A percentile compares a stretch with the other conserved stretches of the same genome.
These are phyloP conservation scores for Elsinoe fawcettii DNA, from an alignment of 2,329 filamentous ascomycete genomes.

Conservation along the genomic window DNA sequence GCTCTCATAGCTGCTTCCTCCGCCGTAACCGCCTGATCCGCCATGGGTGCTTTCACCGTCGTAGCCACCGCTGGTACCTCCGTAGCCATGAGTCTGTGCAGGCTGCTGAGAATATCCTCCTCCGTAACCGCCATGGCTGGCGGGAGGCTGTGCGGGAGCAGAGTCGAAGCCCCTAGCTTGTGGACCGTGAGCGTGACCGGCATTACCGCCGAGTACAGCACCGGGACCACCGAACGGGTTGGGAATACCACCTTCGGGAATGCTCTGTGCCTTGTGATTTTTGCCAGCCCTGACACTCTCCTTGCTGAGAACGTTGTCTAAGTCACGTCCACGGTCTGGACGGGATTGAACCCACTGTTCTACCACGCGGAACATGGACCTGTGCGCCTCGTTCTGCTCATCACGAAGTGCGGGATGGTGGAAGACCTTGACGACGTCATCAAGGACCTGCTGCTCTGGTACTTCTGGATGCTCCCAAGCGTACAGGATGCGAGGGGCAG, in stretches of 20 bases:
- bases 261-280: conserved; percentile 54
- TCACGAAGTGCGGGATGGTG: conserved; percentile 83
- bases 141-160: neutral
- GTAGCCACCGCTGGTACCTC: conserved; percentile 1
- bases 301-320: conserved; percentile 71
- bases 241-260: conserved; percentile 17
- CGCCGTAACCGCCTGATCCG: neutral
- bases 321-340: conserved; percentile 54
- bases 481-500: conserved; percentile 78
- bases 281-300: conserved; percentile 74
- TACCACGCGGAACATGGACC: conserved; percentile 82
- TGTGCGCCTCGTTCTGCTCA: conserved; percentile 68
- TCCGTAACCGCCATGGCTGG: neutral
- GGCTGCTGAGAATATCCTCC: neutral
- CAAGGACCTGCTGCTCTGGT: conserved; percentile 71
- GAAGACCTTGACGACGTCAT: conserved; percentile 75
- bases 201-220: conserved; percentile 5
- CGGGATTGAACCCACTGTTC: conserved; percentile 69
- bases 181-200: conserved; percentile 2
- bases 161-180: conserved; percentile 8
- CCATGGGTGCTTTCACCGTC: neutral
- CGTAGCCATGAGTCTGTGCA: neutral
- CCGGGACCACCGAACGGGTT: conserved; percentile 12
- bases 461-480: conserved; percentile 87
- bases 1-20: neutral